Evolutionary conservation across 2,329 filamentous ascomycete genomes (phyloP), one percentile per base, ranked within the genome.

Genomic region (Cryphonectria japonica): DNA sequence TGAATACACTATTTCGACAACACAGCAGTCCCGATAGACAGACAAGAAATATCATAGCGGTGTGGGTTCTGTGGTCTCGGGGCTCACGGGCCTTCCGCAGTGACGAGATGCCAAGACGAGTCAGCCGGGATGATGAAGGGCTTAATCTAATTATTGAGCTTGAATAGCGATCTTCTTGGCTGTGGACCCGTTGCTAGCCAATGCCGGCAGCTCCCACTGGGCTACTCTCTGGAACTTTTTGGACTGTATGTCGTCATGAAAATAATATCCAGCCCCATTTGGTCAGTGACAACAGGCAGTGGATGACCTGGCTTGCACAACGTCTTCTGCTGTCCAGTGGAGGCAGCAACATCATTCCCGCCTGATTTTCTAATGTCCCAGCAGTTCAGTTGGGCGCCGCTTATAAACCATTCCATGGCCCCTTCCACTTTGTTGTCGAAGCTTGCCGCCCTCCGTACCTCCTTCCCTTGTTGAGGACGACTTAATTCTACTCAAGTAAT

Each of bases 91-190:
- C 59, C 59, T 5, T 61, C 59, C n/a, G 32, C 2, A 16, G 63
- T 65, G 63, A 65, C 63, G 63, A 65, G 63, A 65, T 52, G 63
- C 63, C 63, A 65, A 65, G 63, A 46, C 63, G 29, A 16, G 16
- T 46, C 41, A 6, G 26, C 63, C 63, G 43, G 43, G 63, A n/a
- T 50, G 14, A 50, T 9, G 32, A 61, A 37, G 19, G 59, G 54
- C 59, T 32, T 39, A 14, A 39, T 11, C 37, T 9, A 37, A 1
- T 37, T 11, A 7, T 7, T 37, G 22, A n/a, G 59, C 34, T 39
- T 61, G 59, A 61, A 39, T 32, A 11, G 59, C 14, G 59, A 61
- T 61, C 59, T 26, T 59, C 32, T 61, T 61, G 59, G 59, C 59
- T 61, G 59, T 61, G 59, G 59, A 34, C 1, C 34, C 59, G 34